These are phyloP conservation scores for Hyparrhenia diplandra DNA, from an alignment of 176 grass and related monocot genomes.

Conservation along the genomic window DNA sequence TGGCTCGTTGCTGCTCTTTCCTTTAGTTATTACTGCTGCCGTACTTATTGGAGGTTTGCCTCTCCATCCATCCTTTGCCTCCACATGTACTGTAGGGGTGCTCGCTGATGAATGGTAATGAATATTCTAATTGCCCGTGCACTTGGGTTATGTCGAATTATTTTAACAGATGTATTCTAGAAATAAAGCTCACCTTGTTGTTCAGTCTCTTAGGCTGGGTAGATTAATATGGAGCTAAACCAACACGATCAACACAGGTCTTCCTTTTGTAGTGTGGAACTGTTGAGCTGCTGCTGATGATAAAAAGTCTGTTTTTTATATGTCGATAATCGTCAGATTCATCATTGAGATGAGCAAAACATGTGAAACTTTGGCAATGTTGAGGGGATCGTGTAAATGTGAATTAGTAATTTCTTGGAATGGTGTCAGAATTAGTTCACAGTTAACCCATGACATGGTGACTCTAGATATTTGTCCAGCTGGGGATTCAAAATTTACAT, in stretches of 20 bases:
- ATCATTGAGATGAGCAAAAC: not conserved
- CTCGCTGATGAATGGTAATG: not conserved
- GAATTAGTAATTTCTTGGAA: not conserved
- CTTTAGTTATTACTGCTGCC: not conserved
- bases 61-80: not conserved
- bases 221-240: not conserved
- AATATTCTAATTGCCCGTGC: not conserved
- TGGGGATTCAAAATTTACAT: not conserved
- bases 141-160: not conserved
- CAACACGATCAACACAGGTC: too few relatives aligned
- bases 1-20: not conserved
- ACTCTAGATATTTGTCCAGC: too few relatives aligned
- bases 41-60: not conserved
- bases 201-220: not conserved
- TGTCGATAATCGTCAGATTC: not conserved
- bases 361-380: not conserved
- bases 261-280: not conserved
- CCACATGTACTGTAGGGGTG: not conserved
- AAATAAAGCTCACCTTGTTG: not conserved
- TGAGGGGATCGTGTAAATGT: not conserved
- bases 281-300: not conserved
- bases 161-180: not conserved
- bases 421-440: conserved; percentile 9
- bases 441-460: not conserved
- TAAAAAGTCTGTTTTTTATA: not conserved